Conservation (phyloP, 805 yeast species). For the Ascoidea asiatica region DNA sequence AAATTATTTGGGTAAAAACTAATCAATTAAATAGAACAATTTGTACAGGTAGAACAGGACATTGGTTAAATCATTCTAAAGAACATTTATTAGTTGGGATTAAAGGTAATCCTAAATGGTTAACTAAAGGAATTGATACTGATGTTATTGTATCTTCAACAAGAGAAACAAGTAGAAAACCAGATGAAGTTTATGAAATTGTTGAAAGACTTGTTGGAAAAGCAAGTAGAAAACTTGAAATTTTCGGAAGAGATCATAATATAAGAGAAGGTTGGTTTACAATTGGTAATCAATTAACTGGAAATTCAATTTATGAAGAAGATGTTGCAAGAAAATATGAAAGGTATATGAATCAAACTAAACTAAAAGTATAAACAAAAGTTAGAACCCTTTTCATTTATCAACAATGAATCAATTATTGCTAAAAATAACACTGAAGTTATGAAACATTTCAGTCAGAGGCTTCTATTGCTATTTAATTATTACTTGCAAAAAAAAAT, state of each 20-base stretch:
- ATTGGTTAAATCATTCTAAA: conserved; percentile 91
- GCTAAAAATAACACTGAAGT: too few species aligned
- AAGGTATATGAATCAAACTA: conserved; percentile 2
- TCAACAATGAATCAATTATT: too few species aligned
- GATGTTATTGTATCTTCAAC: conserved; percentile 75
- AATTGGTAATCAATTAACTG: conserved; percentile 66
- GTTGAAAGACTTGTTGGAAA: conserved; percentile 75
- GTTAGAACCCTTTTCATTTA: too few species aligned
- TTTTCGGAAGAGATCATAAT: conserved; percentile 82
- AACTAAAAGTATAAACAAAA: too few species aligned
- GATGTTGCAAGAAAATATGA: conserved; percentile 36
- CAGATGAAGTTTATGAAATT: conserved; percentile 80
- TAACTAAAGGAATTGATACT: conserved; percentile 49
- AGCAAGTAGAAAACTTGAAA: conserved; percentile 67
- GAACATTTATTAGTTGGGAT: conserved; percentile 81
- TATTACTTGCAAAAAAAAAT: too few species aligned
- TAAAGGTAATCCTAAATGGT: conserved; percentile 71
- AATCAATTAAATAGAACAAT: conserved; percentile 81
- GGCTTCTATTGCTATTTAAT: too few species aligned
- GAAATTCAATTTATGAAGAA: conserved; percentile 41
- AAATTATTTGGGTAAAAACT: conserved; percentile 81
- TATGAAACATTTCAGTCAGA: too few species aligned
- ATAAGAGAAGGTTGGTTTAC: conserved; percentile 87
- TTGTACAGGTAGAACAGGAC: conserved; percentile 93
- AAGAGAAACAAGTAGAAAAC: conserved; percentile 81